Evolutionary conservation across 495 filamentous ascomycete genomes (phyloP).

Genomic region (Penicillium longicatenatum): DNA sequence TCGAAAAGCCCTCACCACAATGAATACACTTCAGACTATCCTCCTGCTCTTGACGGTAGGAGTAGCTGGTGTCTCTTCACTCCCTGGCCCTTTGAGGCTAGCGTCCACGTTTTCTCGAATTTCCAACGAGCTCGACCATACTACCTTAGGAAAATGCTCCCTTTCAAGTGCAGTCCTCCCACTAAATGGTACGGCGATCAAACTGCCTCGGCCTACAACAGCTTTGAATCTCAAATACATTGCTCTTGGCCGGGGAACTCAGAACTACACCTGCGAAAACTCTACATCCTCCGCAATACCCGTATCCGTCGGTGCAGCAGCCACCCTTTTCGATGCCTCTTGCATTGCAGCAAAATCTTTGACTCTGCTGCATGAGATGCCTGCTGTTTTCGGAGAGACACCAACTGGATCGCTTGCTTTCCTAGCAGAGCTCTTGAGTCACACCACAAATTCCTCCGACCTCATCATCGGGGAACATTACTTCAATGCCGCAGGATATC

Average conservation of each 20-base stretch:
- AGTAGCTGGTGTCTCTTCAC: slow-evolving; percentile 6
- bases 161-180: slow-evolving; percentile 23
- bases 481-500: slow-evolving; percentile 55
- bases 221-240: slow-evolving; percentile 59
- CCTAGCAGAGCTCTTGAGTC: slow-evolving; percentile 25
- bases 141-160: slow-evolving; percentile 33
- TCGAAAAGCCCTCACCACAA: not conserved
- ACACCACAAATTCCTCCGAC: slow-evolving; percentile 32
- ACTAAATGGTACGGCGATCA: slow-evolving; percentile 20
- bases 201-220: slow-evolving; percentile 48
- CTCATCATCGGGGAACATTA: slow-evolving; percentile 63
- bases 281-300: slow-evolving; percentile 22
- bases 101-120: slow-evolving; percentile 24
- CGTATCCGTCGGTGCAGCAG: slow-evolving; percentile 59
- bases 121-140: slow-evolving; percentile 21
- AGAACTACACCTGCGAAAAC: slow-evolving; percentile 71
- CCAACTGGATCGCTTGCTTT: slow-evolving; percentile 44
- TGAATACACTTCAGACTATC: slow-evolving; percentile 3
- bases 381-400: slow-evolving; percentile 35
- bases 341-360: slow-evolving; percentile 39
- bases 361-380: slow-evolving; percentile 32
- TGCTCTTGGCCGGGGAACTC: slow-evolving; percentile 69
- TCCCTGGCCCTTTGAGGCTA: slow-evolving; percentile 22
- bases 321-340: slow-evolving; percentile 66
- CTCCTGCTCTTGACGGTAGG: slow-evolving; percentile 1